Evolutionary conservation across 805 yeast genomes (phyloP), one percentile per base, ranked within the genome.

Genomic region (Candida multigemmis): DNA sequence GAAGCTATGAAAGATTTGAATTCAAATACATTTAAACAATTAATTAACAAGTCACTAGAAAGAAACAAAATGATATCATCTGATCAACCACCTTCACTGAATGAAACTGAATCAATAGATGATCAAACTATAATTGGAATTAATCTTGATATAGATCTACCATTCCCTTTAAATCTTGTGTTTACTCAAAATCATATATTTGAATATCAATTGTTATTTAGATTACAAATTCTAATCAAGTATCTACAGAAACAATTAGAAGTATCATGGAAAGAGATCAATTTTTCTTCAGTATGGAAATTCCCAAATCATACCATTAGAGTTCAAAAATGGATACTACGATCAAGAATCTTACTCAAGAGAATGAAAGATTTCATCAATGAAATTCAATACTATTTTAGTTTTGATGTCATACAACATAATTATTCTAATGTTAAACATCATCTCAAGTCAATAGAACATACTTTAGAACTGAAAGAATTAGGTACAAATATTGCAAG

Each of bases 81-180:
- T 2, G 36, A 37, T 17, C 22, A 12, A 3, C 22, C 29, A 10
- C 14, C 23, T 7, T 10, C 16, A 8, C 16, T 16, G 36, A 17
- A 34, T 31, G 46, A 49, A 18, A 37, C 60, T 40, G 34, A 53
- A 40, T 34, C 44, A 25, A 24, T 45, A 28, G 68, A 53, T 34
- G 50, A 59, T 16, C 61, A 60, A 24, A 44, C 72, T 2, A 58
- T 78, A 2, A 60, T 74, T 24, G 66, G 68, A 26, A 47, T 79
- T 7, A 71, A 69, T 32, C 50, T 79, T 23, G 74, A 76, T 22
- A 33, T 77, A 6, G 51, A 65, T n/a, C 50, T 87, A 13, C 96
- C 96, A 3, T 91, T 84, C 46, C 99, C 99, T 0, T 53, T 85
- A 25, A 85, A 85, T 42, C 60, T 89, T 14, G 62, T 91, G 1